A percentile compares a stretch with the other conserved stretches of the same genome.
Evolutionary conservation across 139 green algal genomes (phyloP).

Genomic region (Eudorina sp.): DNA sequence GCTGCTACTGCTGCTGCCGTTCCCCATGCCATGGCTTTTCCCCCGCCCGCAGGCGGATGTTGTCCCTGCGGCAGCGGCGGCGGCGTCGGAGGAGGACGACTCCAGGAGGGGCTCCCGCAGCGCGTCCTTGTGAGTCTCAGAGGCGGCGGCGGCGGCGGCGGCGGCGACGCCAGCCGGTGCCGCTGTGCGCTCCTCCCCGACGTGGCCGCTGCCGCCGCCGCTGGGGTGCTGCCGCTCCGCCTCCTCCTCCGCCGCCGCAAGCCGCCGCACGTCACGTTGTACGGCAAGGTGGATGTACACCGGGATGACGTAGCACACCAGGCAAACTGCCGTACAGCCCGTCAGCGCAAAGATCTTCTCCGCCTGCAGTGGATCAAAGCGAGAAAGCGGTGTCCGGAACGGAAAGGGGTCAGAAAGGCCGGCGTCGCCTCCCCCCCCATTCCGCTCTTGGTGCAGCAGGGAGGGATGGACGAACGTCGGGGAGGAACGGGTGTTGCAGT

Average conservation of each 20-base stretch:
- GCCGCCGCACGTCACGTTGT: not conserved
- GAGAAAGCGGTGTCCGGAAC: not conserved
- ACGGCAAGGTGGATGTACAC: slow-evolving; percentile 57
- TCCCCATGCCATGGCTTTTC: too few species aligned
- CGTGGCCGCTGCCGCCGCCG: not conserved
- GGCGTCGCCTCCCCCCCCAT: too few species aligned
- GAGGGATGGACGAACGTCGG: not conserved
- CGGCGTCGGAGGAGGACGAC: not conserved
- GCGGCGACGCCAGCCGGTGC: not conserved
- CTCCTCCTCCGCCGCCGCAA: not conserved
- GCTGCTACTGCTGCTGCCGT: too few species aligned
- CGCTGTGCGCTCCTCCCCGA: not conserved
- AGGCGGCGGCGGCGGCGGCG: not conserved
- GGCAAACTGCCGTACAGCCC: slow-evolving; percentile 77
- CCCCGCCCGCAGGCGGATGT: too few species aligned
- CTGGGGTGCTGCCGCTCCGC: not conserved
- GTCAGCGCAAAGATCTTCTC: slow-evolving; percentile 79
- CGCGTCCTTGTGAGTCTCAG: not conserved
- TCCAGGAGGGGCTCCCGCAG: slow-evolving; percentile 26
- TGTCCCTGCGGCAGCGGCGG: not conserved
- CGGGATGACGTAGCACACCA: slow-evolving; percentile 72
- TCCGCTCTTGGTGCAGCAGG: not conserved
- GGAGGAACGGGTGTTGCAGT: too few species aligned
- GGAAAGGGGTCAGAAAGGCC: too few species aligned
- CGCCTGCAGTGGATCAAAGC: slow-evolving; percentile 16